Conservation (phyloP, 2,329 filamentous ascomycete genomes). For the Lachnellula occidentalis region DNA sequence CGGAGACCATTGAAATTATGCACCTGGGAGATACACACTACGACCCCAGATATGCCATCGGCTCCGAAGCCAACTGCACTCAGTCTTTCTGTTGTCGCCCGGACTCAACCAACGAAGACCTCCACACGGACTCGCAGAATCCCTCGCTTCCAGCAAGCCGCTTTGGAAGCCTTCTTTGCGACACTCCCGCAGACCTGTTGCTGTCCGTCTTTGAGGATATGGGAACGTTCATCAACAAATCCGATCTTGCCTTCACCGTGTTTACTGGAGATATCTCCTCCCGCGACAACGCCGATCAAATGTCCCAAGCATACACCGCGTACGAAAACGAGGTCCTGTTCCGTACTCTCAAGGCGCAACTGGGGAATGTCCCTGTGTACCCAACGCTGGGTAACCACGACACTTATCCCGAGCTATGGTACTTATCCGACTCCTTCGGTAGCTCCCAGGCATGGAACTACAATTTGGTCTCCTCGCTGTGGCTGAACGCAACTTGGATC, state of each 20-base stretch:
- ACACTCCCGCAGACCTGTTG: no score
- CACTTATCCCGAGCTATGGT: constrained; percentile 47
- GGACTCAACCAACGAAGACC: no score
- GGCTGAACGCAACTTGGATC: constrained; percentile 53
- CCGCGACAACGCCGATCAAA: constrained; percentile 47
- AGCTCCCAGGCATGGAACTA: constrained; percentile 55
- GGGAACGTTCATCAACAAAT: constrained; percentile 42
- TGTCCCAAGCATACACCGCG: constrained; percentile 46
- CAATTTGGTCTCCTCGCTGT: constrained; percentile 48
- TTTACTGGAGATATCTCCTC: constrained; percentile 54
- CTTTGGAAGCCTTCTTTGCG: no score
- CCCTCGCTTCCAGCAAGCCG: no score
- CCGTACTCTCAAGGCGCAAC: constrained; percentile 49
- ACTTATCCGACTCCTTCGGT: constrained; percentile 47
- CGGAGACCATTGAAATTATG: no score
- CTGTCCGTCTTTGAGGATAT: constrained; percentile 51
- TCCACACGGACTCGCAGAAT: no score
- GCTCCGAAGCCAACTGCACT: no score
- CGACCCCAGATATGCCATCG: no score
- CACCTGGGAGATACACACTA: no score
- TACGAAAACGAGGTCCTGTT: constrained; percentile 49
- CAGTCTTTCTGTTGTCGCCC: no score
- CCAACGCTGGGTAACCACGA: constrained; percentile 54
- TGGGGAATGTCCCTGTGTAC: constrained; percentile 52
- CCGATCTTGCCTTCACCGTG: constrained; percentile 45